Conservation (phyloP, 2,329 filamentous ascomycete genomes). For the Diaporthe batatas region DNA sequence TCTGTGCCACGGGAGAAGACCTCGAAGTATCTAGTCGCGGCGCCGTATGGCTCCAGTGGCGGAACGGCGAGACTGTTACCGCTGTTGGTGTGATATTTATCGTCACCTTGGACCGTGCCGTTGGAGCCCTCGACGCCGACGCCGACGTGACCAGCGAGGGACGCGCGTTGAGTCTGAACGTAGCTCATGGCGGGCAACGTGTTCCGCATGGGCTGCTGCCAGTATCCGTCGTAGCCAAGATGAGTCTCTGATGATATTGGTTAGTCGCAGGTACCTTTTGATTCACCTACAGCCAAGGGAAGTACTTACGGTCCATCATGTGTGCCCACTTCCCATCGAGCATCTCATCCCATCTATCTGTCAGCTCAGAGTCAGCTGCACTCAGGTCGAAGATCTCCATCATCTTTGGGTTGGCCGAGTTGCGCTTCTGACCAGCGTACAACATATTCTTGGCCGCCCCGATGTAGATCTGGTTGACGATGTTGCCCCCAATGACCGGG, state of each 20-base stretch:
- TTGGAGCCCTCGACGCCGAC: slow-evolving; percentile 75
- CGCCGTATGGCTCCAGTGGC: slow-evolving; percentile 70
- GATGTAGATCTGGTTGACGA: slow-evolving; percentile 67
- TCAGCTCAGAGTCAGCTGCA: slow-evolving; percentile 68
- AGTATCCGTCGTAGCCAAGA: slow-evolving; percentile 66
- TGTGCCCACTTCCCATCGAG: slow-evolving; percentile 73
- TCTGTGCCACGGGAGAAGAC: slow-evolving; percentile 71
- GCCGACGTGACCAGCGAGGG: slow-evolving; percentile 73
- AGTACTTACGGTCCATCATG: slow-evolving; percentile 68
- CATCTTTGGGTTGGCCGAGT: slow-evolving; percentile 67
- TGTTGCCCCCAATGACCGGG: slow-evolving; percentile 69
- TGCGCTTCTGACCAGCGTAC: slow-evolving; percentile 67
- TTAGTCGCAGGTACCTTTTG: slow-evolving; percentile 8
- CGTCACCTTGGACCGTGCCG: slow-evolving; percentile 76
- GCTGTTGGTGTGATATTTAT: slow-evolving; percentile 70
- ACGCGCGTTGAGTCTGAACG: slow-evolving; percentile 69
- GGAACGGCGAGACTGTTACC: slow-evolving; percentile 67
- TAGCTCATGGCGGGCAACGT: slow-evolving; percentile 72
- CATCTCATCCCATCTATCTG: slow-evolving; percentile 68
- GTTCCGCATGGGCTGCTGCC: slow-evolving; percentile 82
- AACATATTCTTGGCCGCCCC: slow-evolving; percentile 64
- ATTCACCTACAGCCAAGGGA: background rate
- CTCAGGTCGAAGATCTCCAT: slow-evolving; percentile 66
- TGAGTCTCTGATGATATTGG: slow-evolving; percentile 58
- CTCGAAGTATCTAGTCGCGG: slow-evolving; percentile 70